Base-by-base conservation (phyloP, 1,139 yeast genomes). In the Debaryomyces psychrophilus region DNA sequence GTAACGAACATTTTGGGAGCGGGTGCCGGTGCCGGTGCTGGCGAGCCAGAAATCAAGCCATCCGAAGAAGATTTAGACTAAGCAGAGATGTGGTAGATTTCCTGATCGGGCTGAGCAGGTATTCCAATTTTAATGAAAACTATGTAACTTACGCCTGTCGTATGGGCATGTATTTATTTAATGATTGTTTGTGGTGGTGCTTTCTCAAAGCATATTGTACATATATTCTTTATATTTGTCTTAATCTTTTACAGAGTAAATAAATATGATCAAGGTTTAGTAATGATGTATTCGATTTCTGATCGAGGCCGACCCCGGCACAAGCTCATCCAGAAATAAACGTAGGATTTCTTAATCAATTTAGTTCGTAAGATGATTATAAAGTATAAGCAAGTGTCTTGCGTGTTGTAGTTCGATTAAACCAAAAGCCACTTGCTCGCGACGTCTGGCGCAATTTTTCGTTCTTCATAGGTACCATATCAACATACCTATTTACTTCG, bases 1-100 rank as follows among this genome's bases (percentile, higher is more conserved):
- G 83, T 90, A 52, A 82, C 89, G 41, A 77, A 82, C 54, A 85
- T 87, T 55, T 73, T 87, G 55, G 82, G 84, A 50, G 80, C 57
- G 36, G 58, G 56, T 28, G 43, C 52, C 12, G 54, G 50, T 28
- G 54, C 59, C 37, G 57, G 53, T 31, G 62, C 59, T 33, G 51
- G 57, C 38, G 59, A 64, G 54, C 67, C 68, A 15, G 62, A 59
- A 37, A 47, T 56, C 44, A 60, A 64, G 56, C 68, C 69, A 28
- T 51, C 66, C 44, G 75, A 65, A 50, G 71, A 64, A 51, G 77
- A 72, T 58, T 71, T 71, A 51, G 77, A 71, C 60, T 71, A 68
- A 50, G 12, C 15, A 18, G 41, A 17, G 15, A 18, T 14, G 18
- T 23, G 40, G 42, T 40, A 17, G 20, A 18, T 40, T 29, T 20